Evolutionary conservation across 176 grass and related monocot genomes (phyloP).

Genomic region (Zoysia japonica): DNA sequence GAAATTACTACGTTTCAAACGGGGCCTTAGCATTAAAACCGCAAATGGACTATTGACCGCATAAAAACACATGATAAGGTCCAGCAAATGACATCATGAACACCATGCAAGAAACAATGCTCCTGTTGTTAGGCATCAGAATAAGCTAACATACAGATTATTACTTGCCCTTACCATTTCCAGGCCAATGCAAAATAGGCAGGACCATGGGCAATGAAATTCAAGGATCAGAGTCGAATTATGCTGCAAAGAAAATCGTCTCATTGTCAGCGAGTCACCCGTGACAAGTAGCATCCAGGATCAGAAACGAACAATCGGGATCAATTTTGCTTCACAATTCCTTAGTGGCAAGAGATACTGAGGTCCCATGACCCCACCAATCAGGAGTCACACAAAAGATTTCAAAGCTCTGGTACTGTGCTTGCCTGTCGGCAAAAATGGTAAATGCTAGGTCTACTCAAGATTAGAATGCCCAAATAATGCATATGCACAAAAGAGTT

Average conservation of each 20-base stretch:
- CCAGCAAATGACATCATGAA: background rate
- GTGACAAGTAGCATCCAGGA: slow-evolving; percentile 16
- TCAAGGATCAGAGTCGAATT: background rate
- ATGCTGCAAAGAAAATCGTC: background rate
- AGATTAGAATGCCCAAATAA: slow-evolving; percentile 12
- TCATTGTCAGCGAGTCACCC: background rate
- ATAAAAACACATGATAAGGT: background rate
- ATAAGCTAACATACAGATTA: background rate
- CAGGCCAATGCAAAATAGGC: background rate
- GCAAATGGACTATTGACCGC: background rate
- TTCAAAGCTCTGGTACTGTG: slow-evolving; percentile 4
- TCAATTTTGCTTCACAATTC: background rate
- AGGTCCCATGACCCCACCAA: slow-evolving; percentile 15
- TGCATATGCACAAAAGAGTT: slow-evolving; percentile 35
- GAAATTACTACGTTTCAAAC: no score
- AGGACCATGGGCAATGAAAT: background rate
- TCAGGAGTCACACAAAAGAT: slow-evolving; percentile 1
- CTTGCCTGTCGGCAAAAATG: slow-evolving; percentile 11
- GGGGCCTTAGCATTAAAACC: no score
- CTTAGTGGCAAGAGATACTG: background rate
- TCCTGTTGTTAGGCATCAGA: background rate
- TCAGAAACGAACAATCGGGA: slow-evolving; percentile 4
- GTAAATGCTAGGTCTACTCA: background rate
- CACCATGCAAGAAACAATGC: background rate
- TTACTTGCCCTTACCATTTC: background rate